phyloP scores from a whole-genome alignment of 805 yeast species.

The Saccharomycopsis amapae region DNA sequence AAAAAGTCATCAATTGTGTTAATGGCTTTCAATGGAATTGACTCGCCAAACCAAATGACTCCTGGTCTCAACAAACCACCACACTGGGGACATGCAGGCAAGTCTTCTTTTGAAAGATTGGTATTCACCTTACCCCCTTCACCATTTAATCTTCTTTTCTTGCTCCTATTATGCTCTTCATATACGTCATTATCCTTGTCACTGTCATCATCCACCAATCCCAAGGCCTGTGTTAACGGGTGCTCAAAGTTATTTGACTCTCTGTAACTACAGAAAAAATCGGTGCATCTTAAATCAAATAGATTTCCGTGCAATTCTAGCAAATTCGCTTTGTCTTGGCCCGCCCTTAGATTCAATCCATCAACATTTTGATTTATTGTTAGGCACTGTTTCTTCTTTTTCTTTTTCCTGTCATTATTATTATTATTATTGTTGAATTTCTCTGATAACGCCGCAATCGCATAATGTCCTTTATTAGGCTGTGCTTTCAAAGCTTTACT shows the following conservation, averaged over 20 bases:
- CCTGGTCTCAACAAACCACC: constrained; percentile 72
- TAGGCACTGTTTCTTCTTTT: constrained; percentile 35
- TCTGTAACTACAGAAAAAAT: constrained; percentile 59
- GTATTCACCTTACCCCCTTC: constrained; percentile 34
- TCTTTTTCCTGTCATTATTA: too few species aligned
- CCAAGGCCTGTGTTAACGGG: constrained; percentile 54
- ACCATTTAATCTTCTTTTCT: constrained; percentile 6
- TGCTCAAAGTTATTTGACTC: constrained; percentile 45
- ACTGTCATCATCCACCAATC: constrained; percentile 3
- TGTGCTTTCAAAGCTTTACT: constrained; percentile 53
- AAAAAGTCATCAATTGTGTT: constrained; percentile 68
- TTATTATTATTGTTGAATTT: constrained; percentile 20
- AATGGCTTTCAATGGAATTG: constrained; percentile 57
- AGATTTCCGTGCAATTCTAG: constrained; percentile 76
- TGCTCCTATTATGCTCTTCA: too few species aligned
- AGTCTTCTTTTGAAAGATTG: constrained; percentile 40
- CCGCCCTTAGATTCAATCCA: constrained; percentile 61
- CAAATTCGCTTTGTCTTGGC: constrained; percentile 45
- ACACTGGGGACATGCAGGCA: constrained; percentile 78
- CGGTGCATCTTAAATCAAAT: constrained; percentile 68
- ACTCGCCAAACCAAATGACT: constrained; percentile 94
- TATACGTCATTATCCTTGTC: constrained; percentile 7
- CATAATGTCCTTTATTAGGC: constrained; percentile 71
- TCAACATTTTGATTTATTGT: constrained; percentile 84
- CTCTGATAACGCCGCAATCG: constrained; percentile 56